These are phyloP conservation scores for Globisporangium lucens DNA, from an alignment of 352 stramenopile species.

Conservation along the genomic window DNA sequence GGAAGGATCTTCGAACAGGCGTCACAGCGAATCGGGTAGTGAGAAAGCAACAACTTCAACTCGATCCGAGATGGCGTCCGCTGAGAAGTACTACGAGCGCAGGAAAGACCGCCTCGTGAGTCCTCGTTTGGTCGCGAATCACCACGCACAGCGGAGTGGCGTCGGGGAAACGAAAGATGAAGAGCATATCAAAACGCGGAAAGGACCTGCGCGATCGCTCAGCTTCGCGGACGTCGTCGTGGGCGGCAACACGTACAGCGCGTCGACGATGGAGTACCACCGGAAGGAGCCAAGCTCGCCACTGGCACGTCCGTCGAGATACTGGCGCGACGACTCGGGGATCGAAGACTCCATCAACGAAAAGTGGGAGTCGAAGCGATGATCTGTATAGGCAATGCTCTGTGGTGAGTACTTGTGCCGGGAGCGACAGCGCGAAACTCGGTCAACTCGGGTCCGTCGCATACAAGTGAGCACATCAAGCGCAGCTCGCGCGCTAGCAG, in stretches of 20 bases:
- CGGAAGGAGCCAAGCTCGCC: slow-evolving; percentile 43
- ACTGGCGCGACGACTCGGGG: slow-evolving; percentile 53
- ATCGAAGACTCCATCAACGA: slow-evolving; percentile 66
- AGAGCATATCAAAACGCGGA: slow-evolving; percentile 34
- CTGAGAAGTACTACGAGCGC: slow-evolving; percentile 47
- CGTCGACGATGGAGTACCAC: slow-evolving; percentile 20
- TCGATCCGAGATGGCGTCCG: slow-evolving; percentile 44
- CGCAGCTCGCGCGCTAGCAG: neutral
- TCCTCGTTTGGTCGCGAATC: slow-evolving; percentile 38
- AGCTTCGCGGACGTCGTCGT: slow-evolving; percentile 86
- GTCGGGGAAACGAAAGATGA: slow-evolving; percentile 19
- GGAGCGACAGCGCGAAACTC: neutral
- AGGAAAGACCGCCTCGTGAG: slow-evolving; percentile 32
- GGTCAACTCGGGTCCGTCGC: neutral
- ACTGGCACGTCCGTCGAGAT: slow-evolving; percentile 32
- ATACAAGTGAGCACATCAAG: neutral
- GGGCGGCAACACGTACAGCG: slow-evolving; percentile 33
- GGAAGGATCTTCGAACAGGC: slow-evolving; percentile 38
- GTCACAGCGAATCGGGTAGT: slow-evolving; percentile 70
- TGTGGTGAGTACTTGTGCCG: neutral
- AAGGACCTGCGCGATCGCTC: slow-evolving; percentile 69
- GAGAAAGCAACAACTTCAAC: slow-evolving; percentile 44
- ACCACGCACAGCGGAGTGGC: slow-evolving; percentile 18
- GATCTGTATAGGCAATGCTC: slow-evolving; percentile 6
- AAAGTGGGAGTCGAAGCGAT: slow-evolving; percentile 66